Conservation (phyloP, 495 filamentous ascomycete genomes). For the Aspergillus olivimuriae region DNA sequence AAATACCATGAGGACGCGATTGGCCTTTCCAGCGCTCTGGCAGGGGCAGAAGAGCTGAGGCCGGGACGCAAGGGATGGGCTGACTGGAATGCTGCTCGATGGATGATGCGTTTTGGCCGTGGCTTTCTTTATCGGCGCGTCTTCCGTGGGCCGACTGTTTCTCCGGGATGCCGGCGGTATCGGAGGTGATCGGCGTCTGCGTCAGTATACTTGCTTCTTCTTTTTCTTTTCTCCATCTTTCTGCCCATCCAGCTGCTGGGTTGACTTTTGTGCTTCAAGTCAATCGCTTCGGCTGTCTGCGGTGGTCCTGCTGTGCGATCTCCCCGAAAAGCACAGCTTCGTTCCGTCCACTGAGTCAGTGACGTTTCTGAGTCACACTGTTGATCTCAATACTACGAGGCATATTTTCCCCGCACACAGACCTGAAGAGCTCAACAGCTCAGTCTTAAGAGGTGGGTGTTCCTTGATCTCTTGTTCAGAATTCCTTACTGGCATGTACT, state of each 20-base stretch:
- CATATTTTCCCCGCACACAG: background rate
- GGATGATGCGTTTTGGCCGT: background rate
- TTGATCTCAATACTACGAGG: background rate
- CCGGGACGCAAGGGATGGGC: slow-evolving; percentile 12
- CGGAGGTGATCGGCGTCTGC: slow-evolving; percentile 4
- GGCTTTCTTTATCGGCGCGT: slow-evolving; percentile 10
- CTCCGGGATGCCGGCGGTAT: slow-evolving; percentile 29
- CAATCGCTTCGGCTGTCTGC: background rate
- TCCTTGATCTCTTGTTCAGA: too few relatives aligned
- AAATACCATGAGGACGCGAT: slow-evolving; percentile 30
- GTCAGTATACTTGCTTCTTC: background rate
- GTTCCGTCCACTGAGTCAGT: background rate
- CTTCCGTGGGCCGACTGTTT: slow-evolving; percentile 24
- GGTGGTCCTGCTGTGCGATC: background rate
- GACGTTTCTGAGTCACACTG: background rate
- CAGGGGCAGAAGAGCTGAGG: slow-evolving; percentile 1
- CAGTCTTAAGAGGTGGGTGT: too few relatives aligned
- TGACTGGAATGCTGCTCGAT: slow-evolving; percentile 9
- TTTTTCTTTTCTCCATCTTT: background rate
- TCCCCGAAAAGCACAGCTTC: background rate
- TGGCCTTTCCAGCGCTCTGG: background rate
- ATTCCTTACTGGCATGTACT: too few relatives aligned
- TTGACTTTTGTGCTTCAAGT: background rate
- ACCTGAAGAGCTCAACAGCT: background rate
- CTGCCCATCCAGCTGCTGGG: background rate